phyloP scores from a whole-genome alignment of 257 asterid species.

The Ligustrum vulgare region DNA sequence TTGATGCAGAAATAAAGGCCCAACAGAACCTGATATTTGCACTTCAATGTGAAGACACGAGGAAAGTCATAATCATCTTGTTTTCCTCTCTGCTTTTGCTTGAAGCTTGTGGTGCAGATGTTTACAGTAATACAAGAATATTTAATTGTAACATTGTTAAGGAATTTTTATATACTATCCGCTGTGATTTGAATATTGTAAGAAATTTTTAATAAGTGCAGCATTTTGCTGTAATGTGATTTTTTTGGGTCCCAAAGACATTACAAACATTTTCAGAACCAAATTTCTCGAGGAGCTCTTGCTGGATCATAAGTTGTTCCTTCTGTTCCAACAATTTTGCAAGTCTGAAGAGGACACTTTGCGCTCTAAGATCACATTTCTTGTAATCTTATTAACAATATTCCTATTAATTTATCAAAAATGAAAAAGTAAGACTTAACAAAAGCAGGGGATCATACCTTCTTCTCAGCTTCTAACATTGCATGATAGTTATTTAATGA shows the following conservation, averaged over 20 bases:
- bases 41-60: background rate
- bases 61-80: background rate
- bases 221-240: background rate
- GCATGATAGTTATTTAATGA: conserved; percentile 54
- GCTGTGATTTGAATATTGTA: background rate
- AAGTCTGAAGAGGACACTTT: background rate
- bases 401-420: background rate
- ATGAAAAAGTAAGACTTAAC: background rate
- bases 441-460: conserved; percentile 48
- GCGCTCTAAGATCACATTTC: background rate
- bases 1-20: background rate
- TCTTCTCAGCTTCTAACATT: conserved; percentile 82
- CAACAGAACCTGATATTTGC: background rate
- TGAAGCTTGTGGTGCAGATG: background rate
- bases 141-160: background rate
- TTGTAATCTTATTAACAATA: background rate
- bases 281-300: background rate
- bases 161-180: background rate
- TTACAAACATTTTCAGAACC: background rate
- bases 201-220: background rate
- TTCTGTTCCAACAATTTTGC: background rate
- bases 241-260: background rate
- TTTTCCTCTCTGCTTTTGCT: background rate
- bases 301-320: background rate
- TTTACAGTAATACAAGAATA: background rate